phyloP scores from a whole-genome alignment of 129 eudicot genomes.

The Artemisia argyi region DNA sequence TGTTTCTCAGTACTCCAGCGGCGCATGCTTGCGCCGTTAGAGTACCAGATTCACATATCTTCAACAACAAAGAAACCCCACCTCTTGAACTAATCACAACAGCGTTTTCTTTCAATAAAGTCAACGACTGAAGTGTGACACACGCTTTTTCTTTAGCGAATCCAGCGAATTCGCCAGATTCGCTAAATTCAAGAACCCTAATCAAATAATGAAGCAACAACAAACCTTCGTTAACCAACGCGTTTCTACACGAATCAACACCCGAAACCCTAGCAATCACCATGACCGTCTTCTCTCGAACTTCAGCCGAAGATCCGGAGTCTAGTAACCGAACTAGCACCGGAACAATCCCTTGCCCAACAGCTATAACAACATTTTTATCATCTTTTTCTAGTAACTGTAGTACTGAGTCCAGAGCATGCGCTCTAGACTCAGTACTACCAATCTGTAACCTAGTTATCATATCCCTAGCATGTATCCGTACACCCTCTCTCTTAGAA shows the following conservation, averaged over 20 bases:
- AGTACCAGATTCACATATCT: slow-evolving; percentile 61
- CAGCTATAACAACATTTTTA: slow-evolving; percentile 59
- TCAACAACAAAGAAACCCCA: slow-evolving; percentile 58
- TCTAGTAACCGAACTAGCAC: slow-evolving; percentile 55
- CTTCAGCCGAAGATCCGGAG: slow-evolving; percentile 44
- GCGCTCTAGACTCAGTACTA: slow-evolving; percentile 45
- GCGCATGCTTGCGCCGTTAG: slow-evolving; percentile 63
- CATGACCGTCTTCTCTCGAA: slow-evolving; percentile 47
- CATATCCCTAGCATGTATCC: slow-evolving; percentile 48
- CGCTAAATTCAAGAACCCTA: slow-evolving; percentile 52
- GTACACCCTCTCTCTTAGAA: slow-evolving; percentile 32
- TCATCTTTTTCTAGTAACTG: slow-evolving; percentile 53
- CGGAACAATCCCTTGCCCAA: slow-evolving; percentile 71
- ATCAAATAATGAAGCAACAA: slow-evolving; percentile 47
- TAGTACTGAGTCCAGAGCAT: slow-evolving; percentile 45
- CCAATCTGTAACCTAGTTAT: slow-evolving; percentile 77
- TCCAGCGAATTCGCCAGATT: slow-evolving; percentile 33
- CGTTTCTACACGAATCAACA: slow-evolving; percentile 42
- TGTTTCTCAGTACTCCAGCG: slow-evolving; percentile 58
- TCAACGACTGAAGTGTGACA: slow-evolving; percentile 48
- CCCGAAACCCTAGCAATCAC: slow-evolving; percentile 63
- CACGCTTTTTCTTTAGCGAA: slow-evolving; percentile 66
- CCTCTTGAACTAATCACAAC: slow-evolving; percentile 63
- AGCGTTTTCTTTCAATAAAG: slow-evolving; percentile 60
- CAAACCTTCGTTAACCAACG: slow-evolving; percentile 53